A percentile compares a stretch with the other conserved stretches of the same genome.
Evolutionary conservation across 176 grass and related monocot genomes (phyloP).

Genomic region (Oryza rufipogon): DNA sequence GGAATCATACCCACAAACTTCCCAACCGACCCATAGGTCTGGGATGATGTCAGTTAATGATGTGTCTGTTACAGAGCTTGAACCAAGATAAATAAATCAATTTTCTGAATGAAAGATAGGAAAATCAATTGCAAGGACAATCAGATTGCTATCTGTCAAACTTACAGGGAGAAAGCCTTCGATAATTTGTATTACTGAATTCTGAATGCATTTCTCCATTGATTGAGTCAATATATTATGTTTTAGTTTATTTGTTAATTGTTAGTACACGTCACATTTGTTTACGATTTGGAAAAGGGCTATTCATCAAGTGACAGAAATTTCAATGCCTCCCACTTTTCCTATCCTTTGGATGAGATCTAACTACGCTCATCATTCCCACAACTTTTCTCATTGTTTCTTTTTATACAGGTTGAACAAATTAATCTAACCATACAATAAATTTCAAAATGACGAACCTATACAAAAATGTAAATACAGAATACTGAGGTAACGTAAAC

Average conservation of each 20-base stretch:
- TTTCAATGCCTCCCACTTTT: too few species aligned
- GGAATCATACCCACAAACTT: slow-evolving; percentile 18
- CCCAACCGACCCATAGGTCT: neutral
- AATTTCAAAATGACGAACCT: neutral
- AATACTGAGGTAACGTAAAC: neutral
- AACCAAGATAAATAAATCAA: slow-evolving; percentile 46
- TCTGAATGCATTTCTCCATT: neutral
- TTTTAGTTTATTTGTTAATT: neutral
- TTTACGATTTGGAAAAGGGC: neutral
- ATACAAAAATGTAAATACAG: neutral
- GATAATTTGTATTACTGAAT: neutral
- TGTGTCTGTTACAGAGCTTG: slow-evolving; percentile 55
- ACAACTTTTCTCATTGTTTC: too few species aligned
- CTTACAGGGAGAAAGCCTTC: neutral
- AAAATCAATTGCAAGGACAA: slow-evolving; percentile 2
- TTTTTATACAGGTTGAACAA: too few species aligned
- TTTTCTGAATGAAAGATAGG: slow-evolving; percentile 34
- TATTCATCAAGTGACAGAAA: neutral
- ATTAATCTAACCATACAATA: neutral
- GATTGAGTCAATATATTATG: neutral
- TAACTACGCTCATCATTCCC: too few species aligned
- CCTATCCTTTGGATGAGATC: too few species aligned
- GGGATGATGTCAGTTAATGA: slow-evolving; percentile 34
- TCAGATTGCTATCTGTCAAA: neutral
- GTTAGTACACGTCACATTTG: neutral